phyloP scores from a whole-genome alignment of 495 filamentous ascomycete genomes.

The Penicillium paradoxum region DNA sequence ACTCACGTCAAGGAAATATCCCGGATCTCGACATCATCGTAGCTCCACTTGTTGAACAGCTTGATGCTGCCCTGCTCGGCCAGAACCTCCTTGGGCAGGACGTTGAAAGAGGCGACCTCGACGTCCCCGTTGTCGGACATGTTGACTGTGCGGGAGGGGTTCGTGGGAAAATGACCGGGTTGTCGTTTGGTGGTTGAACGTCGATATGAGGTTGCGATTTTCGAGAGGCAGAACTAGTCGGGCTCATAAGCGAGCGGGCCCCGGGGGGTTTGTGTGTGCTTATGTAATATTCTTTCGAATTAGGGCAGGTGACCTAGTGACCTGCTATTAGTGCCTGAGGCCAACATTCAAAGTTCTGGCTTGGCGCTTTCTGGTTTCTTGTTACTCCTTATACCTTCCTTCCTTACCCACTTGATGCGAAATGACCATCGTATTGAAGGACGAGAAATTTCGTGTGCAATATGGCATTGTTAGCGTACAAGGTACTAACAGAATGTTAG shows the following conservation, averaged over 20 bases:
- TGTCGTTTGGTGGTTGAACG: conserved; percentile 39
- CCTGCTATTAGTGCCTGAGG: too few relatives aligned
- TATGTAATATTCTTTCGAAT: too few relatives aligned
- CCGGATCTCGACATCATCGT: conserved; percentile 98
- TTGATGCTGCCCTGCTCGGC: conserved; percentile 89
- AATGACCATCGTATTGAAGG: too few relatives aligned
- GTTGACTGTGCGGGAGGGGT: conserved; percentile 50
- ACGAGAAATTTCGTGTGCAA: too few relatives aligned
- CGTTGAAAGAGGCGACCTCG: conserved; percentile 72
- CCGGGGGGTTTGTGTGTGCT: too few relatives aligned
- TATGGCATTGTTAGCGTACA: too few relatives aligned
- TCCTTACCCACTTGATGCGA: too few relatives aligned
- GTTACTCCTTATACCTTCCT: too few relatives aligned
- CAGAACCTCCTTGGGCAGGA: conserved; percentile 92
- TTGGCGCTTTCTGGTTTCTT: too few relatives aligned
- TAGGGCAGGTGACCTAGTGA: conserved; percentile 28
- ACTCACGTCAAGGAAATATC: conserved; percentile 99
- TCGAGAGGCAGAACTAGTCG: conserved; percentile 37
- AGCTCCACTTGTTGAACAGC: conserved; percentile 97
- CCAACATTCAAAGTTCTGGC: too few relatives aligned
- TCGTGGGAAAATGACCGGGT: conserved; percentile 39
- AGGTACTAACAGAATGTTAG: too few relatives aligned
- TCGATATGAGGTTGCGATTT: conserved; percentile 11
- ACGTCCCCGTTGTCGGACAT: conserved; percentile 97
- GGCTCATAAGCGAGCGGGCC: too few relatives aligned